These are phyloP conservation scores for Aspergillus caelatus DNA, from an alignment of 2,329 filamentous ascomycete species.

Conservation along the genomic window DNA sequence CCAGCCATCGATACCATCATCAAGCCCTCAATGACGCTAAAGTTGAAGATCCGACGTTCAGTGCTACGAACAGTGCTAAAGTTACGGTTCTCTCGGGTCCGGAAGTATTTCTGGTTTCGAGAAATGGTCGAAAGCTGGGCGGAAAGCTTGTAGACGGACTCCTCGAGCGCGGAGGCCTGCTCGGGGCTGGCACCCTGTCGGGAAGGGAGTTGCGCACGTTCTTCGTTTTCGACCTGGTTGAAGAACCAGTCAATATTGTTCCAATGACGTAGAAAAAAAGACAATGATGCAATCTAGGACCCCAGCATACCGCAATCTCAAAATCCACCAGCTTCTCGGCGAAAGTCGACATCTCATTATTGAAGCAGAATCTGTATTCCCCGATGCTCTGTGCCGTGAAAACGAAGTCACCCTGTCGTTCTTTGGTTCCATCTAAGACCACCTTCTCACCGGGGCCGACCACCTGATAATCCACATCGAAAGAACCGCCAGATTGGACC, in stretches of 20 bases:
- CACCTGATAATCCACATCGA: constrained; percentile 94
- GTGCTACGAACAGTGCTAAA: constrained; percentile 98
- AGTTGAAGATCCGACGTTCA: constrained; percentile 94
- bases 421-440: constrained; percentile 84
- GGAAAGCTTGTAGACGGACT: constrained; percentile 93
- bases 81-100: constrained; percentile 96
- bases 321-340: constrained; percentile 98
- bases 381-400: constrained; percentile 87
- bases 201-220: constrained; percentile 76
- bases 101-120: constrained; percentile 98
- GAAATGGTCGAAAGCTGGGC: constrained; percentile 91
- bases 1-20: constrained; percentile 96
- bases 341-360: constrained; percentile 97
- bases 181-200: constrained; percentile 88
- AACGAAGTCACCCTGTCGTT: constrained; percentile 94
- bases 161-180: constrained; percentile 85
- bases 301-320: constrained; percentile 77
- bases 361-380: constrained; percentile 97
- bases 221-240: constrained; percentile 83
- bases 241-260: neutral
- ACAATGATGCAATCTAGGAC: constrained; percentile 4
- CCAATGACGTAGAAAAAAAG: neutral
- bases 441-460: constrained; percentile 78
- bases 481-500: constrained; percentile 98
- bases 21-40: constrained; percentile 87